Conservation (phyloP, 2,329 filamentous ascomycete species). For the Penicillium sp. region DNA sequence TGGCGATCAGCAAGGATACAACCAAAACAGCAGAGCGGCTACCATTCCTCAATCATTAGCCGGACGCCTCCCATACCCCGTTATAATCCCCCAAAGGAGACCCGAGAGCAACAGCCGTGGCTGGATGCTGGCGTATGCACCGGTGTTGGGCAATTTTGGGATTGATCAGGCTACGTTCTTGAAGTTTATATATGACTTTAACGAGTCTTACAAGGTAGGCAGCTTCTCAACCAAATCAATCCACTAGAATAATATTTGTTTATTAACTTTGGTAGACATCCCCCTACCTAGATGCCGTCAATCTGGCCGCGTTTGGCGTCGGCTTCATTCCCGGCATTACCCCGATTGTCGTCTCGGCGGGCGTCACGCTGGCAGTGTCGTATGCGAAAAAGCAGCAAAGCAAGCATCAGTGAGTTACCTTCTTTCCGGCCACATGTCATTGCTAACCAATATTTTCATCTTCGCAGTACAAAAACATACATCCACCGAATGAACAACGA, state of each 20-base stretch:
- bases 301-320: neutral
- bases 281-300: neutral
- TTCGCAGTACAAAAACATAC: neutral
- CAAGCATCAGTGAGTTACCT: neutral
- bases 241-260: neutral
- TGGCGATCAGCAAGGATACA: no score
- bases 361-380: neutral
- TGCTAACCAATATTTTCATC: neutral
- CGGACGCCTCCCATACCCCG: slow-evolving; percentile 25
- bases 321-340: neutral
- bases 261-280: no score
- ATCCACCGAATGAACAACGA: neutral
- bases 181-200: slow-evolving; percentile 47
- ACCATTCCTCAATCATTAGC: neutral
- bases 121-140: slow-evolving; percentile 52
- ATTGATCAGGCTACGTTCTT: slow-evolving; percentile 50
- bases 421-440: neutral
- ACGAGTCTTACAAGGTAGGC: slow-evolving; percentile 19
- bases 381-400: neutral
- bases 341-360: neutral
- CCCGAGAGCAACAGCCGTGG: slow-evolving; percentile 47
- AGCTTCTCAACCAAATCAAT: neutral
- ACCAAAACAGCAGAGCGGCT: no score
- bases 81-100: slow-evolving; percentile 52
- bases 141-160: slow-evolving; percentile 42